Evolutionary conservation across 495 filamentous ascomycete genomes (phyloP).

Genomic region (Alectoria sarmentosa): DNA sequence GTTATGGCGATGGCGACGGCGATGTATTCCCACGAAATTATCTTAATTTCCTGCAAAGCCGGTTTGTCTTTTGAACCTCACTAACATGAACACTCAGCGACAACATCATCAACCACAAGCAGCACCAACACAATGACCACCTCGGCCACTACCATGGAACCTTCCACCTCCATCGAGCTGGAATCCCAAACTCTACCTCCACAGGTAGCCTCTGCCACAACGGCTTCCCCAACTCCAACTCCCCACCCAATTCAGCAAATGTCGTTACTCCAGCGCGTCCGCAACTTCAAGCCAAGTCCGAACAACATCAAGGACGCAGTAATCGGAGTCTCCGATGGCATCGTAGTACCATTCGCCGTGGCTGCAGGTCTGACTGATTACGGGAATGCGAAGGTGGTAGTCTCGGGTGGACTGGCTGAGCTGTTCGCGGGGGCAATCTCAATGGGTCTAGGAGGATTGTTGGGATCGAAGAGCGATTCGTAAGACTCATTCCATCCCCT

Average conservation of each 20-base stretch:
- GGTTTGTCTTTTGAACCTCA: background rate
- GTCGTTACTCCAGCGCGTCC: background rate
- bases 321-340: conserved; percentile 53
- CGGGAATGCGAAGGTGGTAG: conserved; percentile 46
- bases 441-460: conserved; percentile 52
- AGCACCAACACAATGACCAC: background rate
- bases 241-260: background rate
- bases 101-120: background rate
- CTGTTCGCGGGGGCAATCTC: conserved; percentile 52
- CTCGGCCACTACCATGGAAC: background rate
- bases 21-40: background rate
- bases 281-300: conserved; percentile 24
- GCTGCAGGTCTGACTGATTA: conserved; percentile 48
- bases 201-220: background rate
- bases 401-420: conserved; percentile 53
- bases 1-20: background rate
- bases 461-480: conserved; percentile 66
- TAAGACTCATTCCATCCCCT: conserved; percentile 26
- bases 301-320: conserved; percentile 52
- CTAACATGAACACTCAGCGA: conserved; percentile 2
- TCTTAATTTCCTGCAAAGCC: background rate
- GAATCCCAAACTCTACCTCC: conserved; percentile 7
- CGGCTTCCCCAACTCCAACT: background rate
- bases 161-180: conserved; percentile 5
- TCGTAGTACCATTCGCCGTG: conserved; percentile 55